Base-by-base conservation (phyloP, 2,329 filamentous ascomycete genomes). In the Coleophoma eucalyptorum region DNA sequence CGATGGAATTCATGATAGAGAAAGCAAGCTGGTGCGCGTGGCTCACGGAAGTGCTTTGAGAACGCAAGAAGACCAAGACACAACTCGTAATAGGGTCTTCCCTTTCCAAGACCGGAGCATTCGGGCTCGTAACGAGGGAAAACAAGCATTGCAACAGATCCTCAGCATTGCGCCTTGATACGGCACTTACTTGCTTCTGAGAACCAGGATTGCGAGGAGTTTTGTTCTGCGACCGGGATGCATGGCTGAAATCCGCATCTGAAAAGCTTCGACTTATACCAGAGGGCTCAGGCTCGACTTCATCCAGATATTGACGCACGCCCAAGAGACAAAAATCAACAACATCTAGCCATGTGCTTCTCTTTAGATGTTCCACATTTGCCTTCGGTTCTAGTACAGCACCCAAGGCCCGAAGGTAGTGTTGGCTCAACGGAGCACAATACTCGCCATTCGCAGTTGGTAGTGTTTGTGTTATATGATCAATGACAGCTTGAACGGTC, bases 391-490 rank as follows among this genome's bases (percentile, higher is more conserved):
- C 81, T 16, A 97, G 77, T 3, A 97, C 69, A 26, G 80, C 76
- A 4, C 80, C 74, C 57, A 99, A 72, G 18, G 84, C 80, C 71
- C 89, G 96, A 58, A 89, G 78, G 65, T 97, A 96, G 62, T 94
- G 84, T 45, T 84, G 77, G 20, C 84, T 72, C 5, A 99, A 75
- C 12, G 87, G 85, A 51, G 84, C 77, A 56, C 90, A 83, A 49
- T 87, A 80, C 2, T 74, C 77, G 13, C 83, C 83, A 49, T 84
- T 79, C 1, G 77, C 67, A 15, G 74, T 78, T 2, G 84, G 80
- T 3, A 96, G 74, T 16, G 84, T 83, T 57, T 96, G 84, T 3
- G 83, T 85, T 54, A 97, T 86, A 68, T 96, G 91, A 56, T 90
- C 84, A 56, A 96, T 75, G 15, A 97, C 73, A 5, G 87, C 82